Conservation (phyloP, 2,329 filamentous ascomycete genomes). For the Magnaporthiopsis incrustans region DNA sequence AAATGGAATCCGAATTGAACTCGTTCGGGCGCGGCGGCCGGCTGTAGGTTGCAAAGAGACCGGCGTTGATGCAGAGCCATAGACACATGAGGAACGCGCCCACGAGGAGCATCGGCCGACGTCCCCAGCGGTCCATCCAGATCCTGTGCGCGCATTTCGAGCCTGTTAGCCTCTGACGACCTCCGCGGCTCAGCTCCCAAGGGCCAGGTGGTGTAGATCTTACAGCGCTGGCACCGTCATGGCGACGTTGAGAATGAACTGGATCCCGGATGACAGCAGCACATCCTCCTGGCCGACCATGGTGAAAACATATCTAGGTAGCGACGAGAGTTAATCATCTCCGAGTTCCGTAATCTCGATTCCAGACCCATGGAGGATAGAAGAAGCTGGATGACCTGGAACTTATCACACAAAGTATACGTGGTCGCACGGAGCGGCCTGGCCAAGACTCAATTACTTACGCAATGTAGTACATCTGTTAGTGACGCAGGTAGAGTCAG, state of each 20-base stretch:
- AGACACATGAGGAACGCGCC: constrained; percentile 57
- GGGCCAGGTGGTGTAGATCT: neutral
- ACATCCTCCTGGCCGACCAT: constrained; percentile 61
- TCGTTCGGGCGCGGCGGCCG: constrained; percentile 21
- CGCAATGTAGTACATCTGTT: constrained; percentile 54
- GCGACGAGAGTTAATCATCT: no score
- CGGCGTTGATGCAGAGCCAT: constrained; percentile 38
- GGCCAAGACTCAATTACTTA: neutral
- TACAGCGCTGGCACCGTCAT: constrained; percentile 67
- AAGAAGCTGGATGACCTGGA: no score
- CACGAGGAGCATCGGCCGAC: constrained; percentile 57
- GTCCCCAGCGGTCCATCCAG: constrained; percentile 69
- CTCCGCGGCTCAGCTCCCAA: neutral
- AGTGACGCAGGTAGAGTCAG: neutral
- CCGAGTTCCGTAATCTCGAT: no score
- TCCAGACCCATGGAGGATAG: no score
- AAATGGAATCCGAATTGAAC: constrained; percentile 33
- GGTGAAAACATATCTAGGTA: constrained; percentile 55
- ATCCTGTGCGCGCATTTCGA: constrained; percentile 25
- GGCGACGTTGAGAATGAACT: constrained; percentile 72
- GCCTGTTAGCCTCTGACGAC: neutral
- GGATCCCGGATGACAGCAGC: constrained; percentile 59
- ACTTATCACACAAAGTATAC: no score
- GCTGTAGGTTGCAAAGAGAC: constrained; percentile 35
- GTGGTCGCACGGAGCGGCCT: neutral